Conservation (phyloP, 1,284 basidiomycete species). For the Cutaneotrichosporon dermatis region DNA sequence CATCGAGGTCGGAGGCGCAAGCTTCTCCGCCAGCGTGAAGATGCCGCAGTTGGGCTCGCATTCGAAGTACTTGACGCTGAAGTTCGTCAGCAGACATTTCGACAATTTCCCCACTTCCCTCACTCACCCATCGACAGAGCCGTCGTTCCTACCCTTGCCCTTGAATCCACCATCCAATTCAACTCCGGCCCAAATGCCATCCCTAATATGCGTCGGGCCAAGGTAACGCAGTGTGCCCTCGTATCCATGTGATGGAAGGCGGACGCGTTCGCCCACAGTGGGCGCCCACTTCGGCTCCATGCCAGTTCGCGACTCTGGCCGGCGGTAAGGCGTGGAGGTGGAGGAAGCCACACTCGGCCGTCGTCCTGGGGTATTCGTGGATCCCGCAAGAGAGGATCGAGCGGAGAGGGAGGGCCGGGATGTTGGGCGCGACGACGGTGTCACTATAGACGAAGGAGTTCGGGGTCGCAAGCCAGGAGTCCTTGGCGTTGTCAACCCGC, state of each 20-base stretch:
- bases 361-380: slow-evolving; percentile 28
- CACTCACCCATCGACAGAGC: slow-evolving; percentile 77
- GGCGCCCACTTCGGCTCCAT: slow-evolving; percentile 31
- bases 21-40: slow-evolving; percentile 76
- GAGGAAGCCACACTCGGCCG: slow-evolving; percentile 37
- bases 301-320: slow-evolving; percentile 38
- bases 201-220: slow-evolving; percentile 78
- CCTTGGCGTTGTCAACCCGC: slow-evolving; percentile 23
- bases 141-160: slow-evolving; percentile 96
- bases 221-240: slow-evolving; percentile 75
- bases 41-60: slow-evolving; percentile 85
- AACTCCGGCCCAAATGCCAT: slow-evolving; percentile 84
- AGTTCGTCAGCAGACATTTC: slow-evolving; percentile 31
- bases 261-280: slow-evolving; percentile 67
- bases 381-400: slow-evolving; percentile 29
- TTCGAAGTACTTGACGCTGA: slow-evolving; percentile 74
- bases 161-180: slow-evolving; percentile 76
- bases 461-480: slow-evolving; percentile 38
- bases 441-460: slow-evolving; percentile 23
- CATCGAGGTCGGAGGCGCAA: slow-evolving; percentile 62
- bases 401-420: slow-evolving; percentile 28
- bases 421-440: slow-evolving; percentile 28
- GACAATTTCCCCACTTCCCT: neutral
- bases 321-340: slow-evolving; percentile 34
- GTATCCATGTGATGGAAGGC: slow-evolving; percentile 71